Evolutionary conservation across 2,329 filamentous ascomycete genomes (phyloP).

Genomic region (Coniella vitis): DNA sequence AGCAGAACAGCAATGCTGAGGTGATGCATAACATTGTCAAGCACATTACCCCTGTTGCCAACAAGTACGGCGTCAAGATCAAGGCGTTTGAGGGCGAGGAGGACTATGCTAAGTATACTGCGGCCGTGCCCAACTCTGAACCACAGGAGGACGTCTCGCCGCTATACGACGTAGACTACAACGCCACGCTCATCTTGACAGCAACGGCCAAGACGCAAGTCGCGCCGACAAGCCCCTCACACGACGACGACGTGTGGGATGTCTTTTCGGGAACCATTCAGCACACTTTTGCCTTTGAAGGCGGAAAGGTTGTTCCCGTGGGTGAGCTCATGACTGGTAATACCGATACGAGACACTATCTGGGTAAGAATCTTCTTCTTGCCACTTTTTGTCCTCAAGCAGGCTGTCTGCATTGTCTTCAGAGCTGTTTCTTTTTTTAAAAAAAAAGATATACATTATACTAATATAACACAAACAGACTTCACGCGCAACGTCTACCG

Average conservation of each 20-base stretch:
- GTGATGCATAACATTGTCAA: constrained; percentile 39
- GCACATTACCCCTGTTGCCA: constrained; percentile 38
- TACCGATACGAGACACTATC: constrained; percentile 30
- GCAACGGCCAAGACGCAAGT: constrained; percentile 27
- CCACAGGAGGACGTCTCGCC: constrained; percentile 18
- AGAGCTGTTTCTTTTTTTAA: too few relatives aligned
- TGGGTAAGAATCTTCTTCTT: constrained; percentile 13
- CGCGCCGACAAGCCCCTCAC: constrained; percentile 30
- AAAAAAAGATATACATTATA: too few relatives aligned
- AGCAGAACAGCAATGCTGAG: constrained; percentile 41
- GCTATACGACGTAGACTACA: constrained; percentile 33
- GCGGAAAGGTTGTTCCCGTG: constrained; percentile 28
- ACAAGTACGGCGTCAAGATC: constrained; percentile 41
- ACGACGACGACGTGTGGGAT: constrained; percentile 20
- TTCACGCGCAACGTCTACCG: constrained; percentile 32
- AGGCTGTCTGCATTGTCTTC: too few relatives aligned
- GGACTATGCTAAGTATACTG: constrained; percentile 21
- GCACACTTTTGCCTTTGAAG: constrained; percentile 26
- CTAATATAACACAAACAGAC: constrained; percentile 17
- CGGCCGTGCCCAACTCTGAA: not conserved
- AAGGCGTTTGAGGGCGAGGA: constrained; percentile 38
- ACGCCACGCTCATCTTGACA: constrained; percentile 31
- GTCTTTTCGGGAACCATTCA: constrained; percentile 25
- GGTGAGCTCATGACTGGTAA: constrained; percentile 32
- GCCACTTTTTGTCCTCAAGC: too few relatives aligned